These are phyloP conservation scores for Alternaria arbusti DNA, from an alignment of 2,329 filamentous ascomycete genomes.

Conservation along the genomic window DNA sequence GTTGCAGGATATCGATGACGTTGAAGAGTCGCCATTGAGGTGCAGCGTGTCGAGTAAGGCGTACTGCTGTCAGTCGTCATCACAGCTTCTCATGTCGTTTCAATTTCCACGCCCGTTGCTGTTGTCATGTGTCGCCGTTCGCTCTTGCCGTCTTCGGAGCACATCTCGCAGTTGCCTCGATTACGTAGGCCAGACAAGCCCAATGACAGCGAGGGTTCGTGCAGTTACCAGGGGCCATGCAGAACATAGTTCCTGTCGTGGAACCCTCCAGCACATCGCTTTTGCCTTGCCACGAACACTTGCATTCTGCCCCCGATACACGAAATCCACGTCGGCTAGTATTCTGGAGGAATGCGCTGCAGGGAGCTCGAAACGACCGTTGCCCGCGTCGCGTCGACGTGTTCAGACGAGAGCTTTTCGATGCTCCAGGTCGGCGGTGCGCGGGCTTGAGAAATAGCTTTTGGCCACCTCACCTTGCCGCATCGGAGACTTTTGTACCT, in stretches of 20 bases:
- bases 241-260: slow-evolving; percentile 15
- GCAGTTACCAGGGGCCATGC: slow-evolving; percentile 12
- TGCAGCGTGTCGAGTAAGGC: slow-evolving; percentile 11
- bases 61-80: slow-evolving; percentile 21
- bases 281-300: slow-evolving; percentile 15
- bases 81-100: slow-evolving; percentile 1
- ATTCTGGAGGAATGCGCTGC: slow-evolving; percentile 32
- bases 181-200: slow-evolving; percentile 11
- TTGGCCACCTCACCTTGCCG: slow-evolving; percentile 33
- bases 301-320: slow-evolving; percentile 30
- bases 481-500: slow-evolving; percentile 25
- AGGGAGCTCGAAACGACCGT: slow-evolving; percentile 29
- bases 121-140: not conserved
- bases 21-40: not conserved
- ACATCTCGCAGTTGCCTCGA: slow-evolving; percentile 1
- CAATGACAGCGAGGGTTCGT: slow-evolving; percentile 10
- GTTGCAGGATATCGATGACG: not conserved
- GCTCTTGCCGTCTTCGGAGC: slow-evolving; percentile 6
- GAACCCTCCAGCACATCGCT: slow-evolving; percentile 17
- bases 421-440: slow-evolving; percentile 33
- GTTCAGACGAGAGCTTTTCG: slow-evolving; percentile 19
- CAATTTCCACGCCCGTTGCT: not conserved
- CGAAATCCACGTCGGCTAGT: slow-evolving; percentile 35
- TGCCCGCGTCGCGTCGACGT: slow-evolving; percentile 23
- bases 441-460: slow-evolving; percentile 30